A percentile compares a stretch with the other conserved stretches of the same genome.
Conservation (phyloP, 352 stramenopile genomes). For the Phytophthora europaea region DNA sequence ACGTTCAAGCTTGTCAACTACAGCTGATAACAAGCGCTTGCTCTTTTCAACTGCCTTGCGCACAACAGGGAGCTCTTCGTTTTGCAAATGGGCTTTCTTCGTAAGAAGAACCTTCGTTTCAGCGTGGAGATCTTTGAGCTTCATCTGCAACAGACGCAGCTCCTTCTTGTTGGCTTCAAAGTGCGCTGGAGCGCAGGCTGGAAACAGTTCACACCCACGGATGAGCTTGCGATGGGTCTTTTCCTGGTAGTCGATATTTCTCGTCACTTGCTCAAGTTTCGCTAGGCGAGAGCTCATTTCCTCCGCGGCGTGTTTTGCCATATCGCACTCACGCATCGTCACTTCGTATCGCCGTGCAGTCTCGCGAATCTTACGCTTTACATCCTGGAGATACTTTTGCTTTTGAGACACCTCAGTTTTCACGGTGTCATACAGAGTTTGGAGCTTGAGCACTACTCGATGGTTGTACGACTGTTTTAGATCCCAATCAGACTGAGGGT, state of each 20-base stretch:
- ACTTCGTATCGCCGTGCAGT: conserved; percentile 68
- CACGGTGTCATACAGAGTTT: conserved; percentile 75
- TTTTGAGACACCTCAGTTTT: conserved; percentile 72
- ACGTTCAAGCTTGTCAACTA: conserved; percentile 75
- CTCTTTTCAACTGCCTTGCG: conserved; percentile 61
- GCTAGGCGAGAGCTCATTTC: conserved; percentile 79
- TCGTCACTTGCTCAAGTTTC: conserved; percentile 74
- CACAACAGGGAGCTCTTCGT: conserved; percentile 65
- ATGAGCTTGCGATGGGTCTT: conserved; percentile 79
- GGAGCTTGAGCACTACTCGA: conserved; percentile 80
- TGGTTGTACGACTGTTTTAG: conserved; percentile 84
- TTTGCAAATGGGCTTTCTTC: conserved; percentile 74
- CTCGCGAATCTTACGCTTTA: conserved; percentile 75
- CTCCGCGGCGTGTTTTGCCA: conserved; percentile 76
- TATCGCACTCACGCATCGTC: conserved; percentile 81
- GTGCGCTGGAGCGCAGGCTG: conserved; percentile 61
- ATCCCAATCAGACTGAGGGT: conserved; percentile 82
- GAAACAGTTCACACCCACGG: conserved; percentile 71
- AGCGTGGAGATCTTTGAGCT: conserved; percentile 72
- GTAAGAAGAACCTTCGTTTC: conserved; percentile 72
- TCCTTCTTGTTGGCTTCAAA: conserved; percentile 79
- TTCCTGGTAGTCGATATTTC: conserved; percentile 77
- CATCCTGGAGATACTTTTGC: conserved; percentile 62
- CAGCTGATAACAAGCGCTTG: conserved; percentile 70
- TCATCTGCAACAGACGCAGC: conserved; percentile 74